Evolutionary conservation across 1,284 basidiomycete genomes (phyloP), one percentile per base, ranked within the genome.

Genomic region (Tilletia setariae): DNA sequence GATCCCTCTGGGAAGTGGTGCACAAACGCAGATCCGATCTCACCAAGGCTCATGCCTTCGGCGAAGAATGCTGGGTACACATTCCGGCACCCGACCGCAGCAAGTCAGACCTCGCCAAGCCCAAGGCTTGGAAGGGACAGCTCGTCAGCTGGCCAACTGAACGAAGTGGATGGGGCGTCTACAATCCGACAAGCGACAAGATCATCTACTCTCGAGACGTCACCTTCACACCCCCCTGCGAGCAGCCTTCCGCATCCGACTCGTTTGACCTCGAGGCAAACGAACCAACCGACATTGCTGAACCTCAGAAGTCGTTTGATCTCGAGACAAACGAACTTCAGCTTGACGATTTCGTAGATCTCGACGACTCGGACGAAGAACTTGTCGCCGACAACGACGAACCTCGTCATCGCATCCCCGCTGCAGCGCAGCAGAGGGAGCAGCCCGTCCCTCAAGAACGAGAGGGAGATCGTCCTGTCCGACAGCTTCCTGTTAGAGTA

Each of bases 161-260:
- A n/a, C n/a, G n/a, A n/a, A n/a, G n/a, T 19, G n/a, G 25, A 23
- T 23, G n/a, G 47, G 25, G n/a, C 47, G 47, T 49, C 9, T 4
- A 19, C n/a, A 49, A 23, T 49, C 47, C 47, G 47, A 49, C 19
- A 19, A 49, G n/a, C 47, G 47, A 49, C 47, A 49, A 49, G 47
- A 4, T 49, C 2, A 23, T 49, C 47, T 49, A 21, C 47, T 49
- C 47, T 15, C 47, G 47, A 1, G 47, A 49, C 19, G 25, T 49
- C 47, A 49, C 8, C 13, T 49, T 49, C n/a, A 49, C n/a, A 21
- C 47, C 47, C 47, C 47, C 9, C n/a, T 19, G 47, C 19, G 1
- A 49, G n/a, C n/a, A n/a, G n/a, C n/a, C n/a, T n/a, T n/a, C n/a
- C n/a, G n/a, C n/a, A n/a, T n/a, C n/a, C n/a, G n/a, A n/a, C n/a